Percentiles rank a stretch among this genome's conserved stretches.
These are phyloP conservation scores for Cyanophora paradoxa DNA, from an alignment of 78 protist species.

Conservation along the genomic window DNA sequence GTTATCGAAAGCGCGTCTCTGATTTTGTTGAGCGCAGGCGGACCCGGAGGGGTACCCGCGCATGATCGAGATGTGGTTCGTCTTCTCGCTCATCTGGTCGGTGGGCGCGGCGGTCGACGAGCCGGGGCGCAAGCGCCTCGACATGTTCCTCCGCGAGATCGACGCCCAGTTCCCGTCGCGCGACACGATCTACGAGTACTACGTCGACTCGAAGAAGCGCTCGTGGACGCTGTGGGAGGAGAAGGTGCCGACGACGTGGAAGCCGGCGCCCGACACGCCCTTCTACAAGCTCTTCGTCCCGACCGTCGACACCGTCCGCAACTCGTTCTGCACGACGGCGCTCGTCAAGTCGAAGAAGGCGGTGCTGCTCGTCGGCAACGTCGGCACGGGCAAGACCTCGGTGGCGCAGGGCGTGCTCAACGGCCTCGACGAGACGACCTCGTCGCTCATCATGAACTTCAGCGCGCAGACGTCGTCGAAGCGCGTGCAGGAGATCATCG, in stretches of 20 bases:
- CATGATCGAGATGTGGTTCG: conserved; percentile 47
- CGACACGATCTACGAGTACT: conserved; percentile 65
- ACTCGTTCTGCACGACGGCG: conserved; percentile 21
- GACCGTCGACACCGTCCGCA: conserved; percentile 70
- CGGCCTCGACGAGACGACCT: neutral
- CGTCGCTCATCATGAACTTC: conserved; percentile 50
- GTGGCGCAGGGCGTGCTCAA: conserved; percentile 12
- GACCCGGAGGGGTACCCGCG: neutral
- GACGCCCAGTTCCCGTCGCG: conserved; percentile 59
- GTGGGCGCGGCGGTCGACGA: conserved; percentile 58
- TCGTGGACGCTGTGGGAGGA: conserved; percentile 62
- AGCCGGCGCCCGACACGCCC: conserved; percentile 34
- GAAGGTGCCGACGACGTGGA: conserved; percentile 1
- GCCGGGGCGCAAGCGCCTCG: conserved; percentile 43
- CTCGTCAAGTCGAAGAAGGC: conserved; percentile 15
- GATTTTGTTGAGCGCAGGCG: neutral
- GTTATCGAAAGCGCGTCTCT: neutral
- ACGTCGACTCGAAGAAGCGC: conserved; percentile 31
- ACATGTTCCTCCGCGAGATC: conserved; percentile 52
- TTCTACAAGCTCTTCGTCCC: conserved; percentile 72
- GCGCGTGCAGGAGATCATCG: conserved; percentile 55
- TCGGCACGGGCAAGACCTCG: conserved; percentile 77
- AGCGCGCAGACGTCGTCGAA: conserved; percentile 52
- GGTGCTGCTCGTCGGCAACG: conserved; percentile 56
- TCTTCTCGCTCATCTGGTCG: conserved; percentile 63